phyloP scores from a whole-genome alignment of 2,329 filamentous ascomycete genomes.

The Xylariaceae sp. region DNA sequence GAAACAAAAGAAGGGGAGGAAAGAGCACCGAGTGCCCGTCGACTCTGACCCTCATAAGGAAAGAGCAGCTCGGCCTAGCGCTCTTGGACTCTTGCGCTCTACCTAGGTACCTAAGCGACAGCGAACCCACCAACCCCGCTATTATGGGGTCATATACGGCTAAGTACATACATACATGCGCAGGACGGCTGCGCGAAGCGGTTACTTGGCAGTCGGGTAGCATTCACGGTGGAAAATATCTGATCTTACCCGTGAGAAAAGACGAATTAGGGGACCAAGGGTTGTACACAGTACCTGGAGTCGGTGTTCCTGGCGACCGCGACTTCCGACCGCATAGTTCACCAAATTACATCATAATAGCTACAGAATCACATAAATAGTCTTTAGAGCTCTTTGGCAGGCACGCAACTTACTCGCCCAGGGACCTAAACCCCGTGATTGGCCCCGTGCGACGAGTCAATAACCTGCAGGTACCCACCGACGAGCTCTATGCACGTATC shows the following conservation, averaged over 20 bases:
- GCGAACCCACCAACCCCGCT: neutral
- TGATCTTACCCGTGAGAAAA: too few relatives aligned
- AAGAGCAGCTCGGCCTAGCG: neutral
- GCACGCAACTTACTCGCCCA: neutral
- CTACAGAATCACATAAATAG: neutral
- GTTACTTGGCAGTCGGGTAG: too few relatives aligned
- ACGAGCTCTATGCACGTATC: too few relatives aligned
- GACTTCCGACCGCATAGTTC: neutral
- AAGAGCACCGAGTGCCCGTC: neutral
- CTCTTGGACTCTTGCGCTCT: too few relatives aligned
- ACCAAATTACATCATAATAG: neutral
- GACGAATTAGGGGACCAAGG: too few relatives aligned
- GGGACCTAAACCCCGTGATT: neutral
- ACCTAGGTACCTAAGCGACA: too few relatives aligned
- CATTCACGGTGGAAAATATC: too few relatives aligned
- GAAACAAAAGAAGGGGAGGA: neutral
- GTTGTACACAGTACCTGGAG: too few relatives aligned
- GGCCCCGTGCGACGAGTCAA: neutral
- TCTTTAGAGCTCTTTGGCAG: neutral
- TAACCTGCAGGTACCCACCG: neutral
- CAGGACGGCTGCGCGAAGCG: neutral
- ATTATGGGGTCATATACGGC: neutral
- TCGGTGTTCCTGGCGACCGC: too few relatives aligned
- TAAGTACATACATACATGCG: neutral
- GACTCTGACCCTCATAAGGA: too few relatives aligned